These are phyloP conservation scores for Cystofilobasidium bisporidii DNA, from an alignment of 768 basidiomycete species.

Conservation along the genomic window DNA sequence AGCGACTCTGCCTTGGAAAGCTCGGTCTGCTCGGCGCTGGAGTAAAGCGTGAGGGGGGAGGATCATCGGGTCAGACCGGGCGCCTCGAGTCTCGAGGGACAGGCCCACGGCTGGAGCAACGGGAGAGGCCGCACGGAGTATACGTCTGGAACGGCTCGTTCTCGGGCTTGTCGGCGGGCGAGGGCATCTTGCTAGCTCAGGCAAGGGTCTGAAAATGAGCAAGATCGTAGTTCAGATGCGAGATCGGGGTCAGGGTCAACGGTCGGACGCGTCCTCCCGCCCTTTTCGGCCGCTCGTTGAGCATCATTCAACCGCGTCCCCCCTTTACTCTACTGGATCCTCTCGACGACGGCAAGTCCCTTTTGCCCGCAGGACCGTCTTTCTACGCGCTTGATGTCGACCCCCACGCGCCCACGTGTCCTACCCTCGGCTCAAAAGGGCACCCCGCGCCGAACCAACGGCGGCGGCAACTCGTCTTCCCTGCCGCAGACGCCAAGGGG, in stretches of 20 bases:
- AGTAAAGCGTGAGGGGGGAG: background rate
- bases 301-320: no score
- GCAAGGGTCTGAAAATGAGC: no score
- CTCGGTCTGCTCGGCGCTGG: background rate
- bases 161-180: background rate
- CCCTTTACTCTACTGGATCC: no score
- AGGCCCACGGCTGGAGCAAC: no score
- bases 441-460: background rate
- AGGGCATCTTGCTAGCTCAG: no score
- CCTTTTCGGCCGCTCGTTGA: no score
- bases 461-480: background rate
- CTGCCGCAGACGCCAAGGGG: background rate
- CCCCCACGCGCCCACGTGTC: constrained; percentile 13
- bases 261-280: no score
- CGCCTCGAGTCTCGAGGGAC: no score
- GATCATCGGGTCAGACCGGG: background rate
- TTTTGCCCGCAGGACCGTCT: no score
- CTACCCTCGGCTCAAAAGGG: background rate
- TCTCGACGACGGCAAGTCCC: no score
- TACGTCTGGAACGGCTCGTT: background rate
- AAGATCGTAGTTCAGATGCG: no score
- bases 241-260: no score
- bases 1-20: background rate
- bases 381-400: background rate
- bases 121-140: background rate